Evolutionary conservation across 2,329 filamentous ascomycete species (phyloP).

Genomic region (Fusarium liriodendri): DNA sequence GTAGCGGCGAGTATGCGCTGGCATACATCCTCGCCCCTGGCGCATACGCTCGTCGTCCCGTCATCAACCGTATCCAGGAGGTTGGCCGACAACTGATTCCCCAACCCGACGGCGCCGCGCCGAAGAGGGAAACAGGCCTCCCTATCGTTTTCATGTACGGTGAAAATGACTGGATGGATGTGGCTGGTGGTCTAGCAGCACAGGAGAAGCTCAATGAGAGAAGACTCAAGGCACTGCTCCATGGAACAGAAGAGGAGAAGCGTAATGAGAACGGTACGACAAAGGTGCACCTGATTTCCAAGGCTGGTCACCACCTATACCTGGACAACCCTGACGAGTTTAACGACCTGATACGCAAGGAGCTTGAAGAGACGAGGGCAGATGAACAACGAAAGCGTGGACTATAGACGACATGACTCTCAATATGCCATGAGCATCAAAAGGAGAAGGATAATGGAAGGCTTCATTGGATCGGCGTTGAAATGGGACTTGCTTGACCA

Average conservation of each 20-base stretch:
- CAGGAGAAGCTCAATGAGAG: slow-evolving; percentile 82
- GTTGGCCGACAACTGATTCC: slow-evolving; percentile 79
- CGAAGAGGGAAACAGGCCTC: slow-evolving; percentile 70
- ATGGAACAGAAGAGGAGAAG: slow-evolving; percentile 75
- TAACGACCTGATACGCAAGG: slow-evolving; percentile 63
- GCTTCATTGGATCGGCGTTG: slow-evolving; percentile 34
- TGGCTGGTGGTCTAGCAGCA: slow-evolving; percentile 83
- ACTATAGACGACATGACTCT: slow-evolving; percentile 12
- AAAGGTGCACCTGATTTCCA: slow-evolving; percentile 81
- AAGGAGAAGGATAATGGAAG: slow-evolving; percentile 6
- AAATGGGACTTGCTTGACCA: slow-evolving; percentile 9
- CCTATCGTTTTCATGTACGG: slow-evolving; percentile 96
- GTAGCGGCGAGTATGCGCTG: slow-evolving; percentile 93
- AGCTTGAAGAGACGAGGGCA: slow-evolving; percentile 62
- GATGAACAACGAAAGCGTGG: slow-evolving; percentile 43
- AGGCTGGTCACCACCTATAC: slow-evolving; percentile 70
- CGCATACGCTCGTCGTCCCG: slow-evolving; percentile 87
- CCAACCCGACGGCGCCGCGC: slow-evolving; percentile 39
- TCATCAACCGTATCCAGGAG: slow-evolving; percentile 87
- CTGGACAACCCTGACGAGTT: slow-evolving; percentile 70
- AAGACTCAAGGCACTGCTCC: slow-evolving; percentile 67
- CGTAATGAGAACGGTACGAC: slow-evolving; percentile 80
- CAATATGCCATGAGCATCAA: not conserved
- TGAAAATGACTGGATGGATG: slow-evolving; percentile 99
- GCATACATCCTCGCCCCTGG: slow-evolving; percentile 94